A percentile compares a stretch with the other conserved stretches of the same genome.
Evolutionary conservation across 768 basidiomycete species (phyloP).

Genomic region (Serendipita sp.): DNA sequence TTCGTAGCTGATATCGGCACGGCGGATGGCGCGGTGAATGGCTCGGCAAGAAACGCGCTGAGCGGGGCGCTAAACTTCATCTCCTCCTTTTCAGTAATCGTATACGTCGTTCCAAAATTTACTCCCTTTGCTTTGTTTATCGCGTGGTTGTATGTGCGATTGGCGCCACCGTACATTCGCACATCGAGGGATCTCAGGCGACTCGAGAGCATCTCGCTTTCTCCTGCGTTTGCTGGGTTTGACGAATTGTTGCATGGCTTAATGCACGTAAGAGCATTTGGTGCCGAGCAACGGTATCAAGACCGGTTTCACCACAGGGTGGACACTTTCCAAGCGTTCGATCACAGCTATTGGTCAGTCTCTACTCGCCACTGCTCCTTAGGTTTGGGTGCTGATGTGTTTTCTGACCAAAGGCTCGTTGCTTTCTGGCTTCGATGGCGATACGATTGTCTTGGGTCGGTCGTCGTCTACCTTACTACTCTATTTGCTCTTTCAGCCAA

Average conservation of each 20-base stretch:
- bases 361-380: background rate
- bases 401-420: slow-evolving; percentile 38
- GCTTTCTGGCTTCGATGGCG: slow-evolving; percentile 56
- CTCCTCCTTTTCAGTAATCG: slow-evolving; percentile 47
- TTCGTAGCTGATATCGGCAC: slow-evolving; percentile 66
- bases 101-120: slow-evolving; percentile 47
- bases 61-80: slow-evolving; percentile 44
- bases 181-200: slow-evolving; percentile 53
- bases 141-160: slow-evolving; percentile 49
- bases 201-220: slow-evolving; percentile 48
- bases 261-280: slow-evolving; percentile 53
- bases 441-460: slow-evolving; percentile 61
- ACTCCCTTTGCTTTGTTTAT: slow-evolving; percentile 52
- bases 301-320: slow-evolving; percentile 45
- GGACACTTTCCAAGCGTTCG: slow-evolving; percentile 49
- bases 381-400: background rate
- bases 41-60: slow-evolving; percentile 38
- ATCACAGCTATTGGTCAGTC: slow-evolving; percentile 41
- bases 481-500: slow-evolving; percentile 47
- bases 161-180: slow-evolving; percentile 44
- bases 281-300: slow-evolving; percentile 53
- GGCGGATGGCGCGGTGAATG: slow-evolving; percentile 48
- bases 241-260: slow-evolving; percentile 56
- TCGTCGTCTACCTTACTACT: slow-evolving; percentile 54
- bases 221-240: slow-evolving; percentile 58